Base-by-base conservation (phyloP, 306 rosid genomes). In the Senna tora region DNA sequence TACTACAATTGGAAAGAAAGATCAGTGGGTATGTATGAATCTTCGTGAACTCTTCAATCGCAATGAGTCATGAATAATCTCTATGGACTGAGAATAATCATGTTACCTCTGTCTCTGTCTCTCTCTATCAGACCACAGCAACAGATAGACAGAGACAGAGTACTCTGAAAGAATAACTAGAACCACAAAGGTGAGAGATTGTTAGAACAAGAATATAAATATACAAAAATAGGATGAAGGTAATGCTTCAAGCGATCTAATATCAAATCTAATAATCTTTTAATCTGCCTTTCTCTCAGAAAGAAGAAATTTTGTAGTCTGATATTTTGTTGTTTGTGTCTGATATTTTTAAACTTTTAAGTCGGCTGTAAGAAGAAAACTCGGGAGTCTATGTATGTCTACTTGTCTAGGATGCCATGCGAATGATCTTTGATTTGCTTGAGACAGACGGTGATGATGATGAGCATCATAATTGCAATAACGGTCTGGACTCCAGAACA, bases 401-500 rank as follows among this genome's bases (percentile, higher is more conserved):
- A 33, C 6, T 3, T 33, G 30, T 25, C 30, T 25, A 25, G 30
- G 30, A 25, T 25, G 30, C 30, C 30, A 56, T 28, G 15, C 62
- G 0, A 38, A 56, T 56, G 39, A 56, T 12, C 0, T 28, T 28
- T 56, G 30, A 17, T 10, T 20, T 4, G 7, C 1, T 5, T 34
- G 22, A 19, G 33, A 41, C 49, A 21, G 19, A 20, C 68, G 51
- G 75, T 22, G 59, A 58, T 12, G 83, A 58, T 36, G 71, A 22
- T 12, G 51, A 32, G 14, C 10, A 45, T 16, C 45, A 10, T 65
- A 22, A 22, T 42, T 43, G 51, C 9, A 4, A 15, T 25, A 43
- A 10, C 12, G 66, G 47, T n/a, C 0, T 7, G 74, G 79, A 46
- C 11, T 46, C 39, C 39, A 36, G 1, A 5, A 1, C 7, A 6